Evolutionary conservation across 768 basidiomycete genomes (phyloP).

Genomic region (Clathrus columnatus): DNA sequence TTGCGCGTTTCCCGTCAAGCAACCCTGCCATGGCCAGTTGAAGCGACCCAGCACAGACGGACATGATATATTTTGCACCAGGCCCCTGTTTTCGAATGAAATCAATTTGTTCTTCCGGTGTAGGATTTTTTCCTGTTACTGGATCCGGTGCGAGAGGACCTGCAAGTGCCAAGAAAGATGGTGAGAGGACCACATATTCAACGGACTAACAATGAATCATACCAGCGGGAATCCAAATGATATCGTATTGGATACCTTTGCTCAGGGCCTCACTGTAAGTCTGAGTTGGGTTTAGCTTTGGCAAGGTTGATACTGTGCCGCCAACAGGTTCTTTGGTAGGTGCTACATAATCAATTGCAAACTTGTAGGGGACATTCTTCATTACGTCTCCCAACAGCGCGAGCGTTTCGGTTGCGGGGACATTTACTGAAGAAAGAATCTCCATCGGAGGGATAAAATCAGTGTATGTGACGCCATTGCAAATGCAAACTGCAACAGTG

Average conservation of each 20-base stretch:
- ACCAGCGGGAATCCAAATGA: conserved; percentile 11
- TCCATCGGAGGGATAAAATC: conserved; percentile 9
- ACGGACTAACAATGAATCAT: background rate
- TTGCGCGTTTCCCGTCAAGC: conserved; percentile 10
- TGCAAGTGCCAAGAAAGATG: background rate
- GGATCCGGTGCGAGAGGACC: conserved; percentile 13
- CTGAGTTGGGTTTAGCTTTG: conserved; percentile 14
- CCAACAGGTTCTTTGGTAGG: background rate
- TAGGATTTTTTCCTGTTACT: conserved; percentile 10
- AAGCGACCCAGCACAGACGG: conserved; percentile 8
- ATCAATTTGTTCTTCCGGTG: conserved; percentile 16
- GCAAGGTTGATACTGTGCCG: too few species aligned
- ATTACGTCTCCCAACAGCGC: background rate
- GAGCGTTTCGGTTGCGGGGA: background rate
- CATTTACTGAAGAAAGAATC: background rate
- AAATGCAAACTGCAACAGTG: conserved; percentile 5
- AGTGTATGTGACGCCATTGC: background rate
- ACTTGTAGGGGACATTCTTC: background rate
- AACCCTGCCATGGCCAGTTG: conserved; percentile 6
- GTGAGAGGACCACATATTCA: background rate
- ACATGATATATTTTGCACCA: conserved; percentile 13
- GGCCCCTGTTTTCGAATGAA: background rate
- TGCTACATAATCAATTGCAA: conserved; percentile 3
- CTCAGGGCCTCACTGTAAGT: conserved; percentile 3
- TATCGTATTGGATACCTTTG: conserved; percentile 9